Base-by-base conservation (phyloP, 805 yeast species). In the Hanseniaspora lindneri region DNA sequence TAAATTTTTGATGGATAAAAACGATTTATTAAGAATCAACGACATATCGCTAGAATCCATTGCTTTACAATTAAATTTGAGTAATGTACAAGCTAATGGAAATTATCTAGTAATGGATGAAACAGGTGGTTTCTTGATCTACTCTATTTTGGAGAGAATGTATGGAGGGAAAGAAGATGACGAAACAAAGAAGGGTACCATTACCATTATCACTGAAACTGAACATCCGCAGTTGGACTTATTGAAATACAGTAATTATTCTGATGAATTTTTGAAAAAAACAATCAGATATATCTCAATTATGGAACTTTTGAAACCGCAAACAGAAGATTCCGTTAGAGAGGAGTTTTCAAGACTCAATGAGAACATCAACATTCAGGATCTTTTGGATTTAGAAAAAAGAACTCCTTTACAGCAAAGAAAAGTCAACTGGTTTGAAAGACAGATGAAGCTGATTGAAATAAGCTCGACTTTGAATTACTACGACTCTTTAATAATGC, bases 131-230 rank as follows among this genome's bases (percentile, higher is more conserved):
- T 71, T 89, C n/a, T 60, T 92, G 1, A 75, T 83, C 5, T 83
- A 83, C 52, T 85, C 94, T 3, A 70, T 92, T 72, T 60, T 92
- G 64, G 99, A 92, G 61, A 72, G 96, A 60, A 84, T 94, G 89
- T 78, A 77, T 52, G 76, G 76, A 4, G 63, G 58, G 21, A 47
- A 51, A 29, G 53, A 46, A 39, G 51, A 51, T 29, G 39, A 53
- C 7, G 43, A 50, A 6, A 51, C 49, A 11, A 43, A 49, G 17
- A 42, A 59, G 2, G 95, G 95, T 13, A 67, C 76, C 46, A 76
- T 92, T 39, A 71, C 85, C 2, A 72, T 85, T 19, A 69, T 80
- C 1, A 96, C 92, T 64, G 98, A 92, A 60, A 86, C 86, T 63
- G 98, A 92, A 62, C 96, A 89, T 60, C 79, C 95, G 2, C 88